Evolutionary conservation across 2,329 filamentous ascomycete genomes (phyloP), one percentile per base, ranked within the genome.

Genomic region (Ophiocordyceps unilateralis): DNA sequence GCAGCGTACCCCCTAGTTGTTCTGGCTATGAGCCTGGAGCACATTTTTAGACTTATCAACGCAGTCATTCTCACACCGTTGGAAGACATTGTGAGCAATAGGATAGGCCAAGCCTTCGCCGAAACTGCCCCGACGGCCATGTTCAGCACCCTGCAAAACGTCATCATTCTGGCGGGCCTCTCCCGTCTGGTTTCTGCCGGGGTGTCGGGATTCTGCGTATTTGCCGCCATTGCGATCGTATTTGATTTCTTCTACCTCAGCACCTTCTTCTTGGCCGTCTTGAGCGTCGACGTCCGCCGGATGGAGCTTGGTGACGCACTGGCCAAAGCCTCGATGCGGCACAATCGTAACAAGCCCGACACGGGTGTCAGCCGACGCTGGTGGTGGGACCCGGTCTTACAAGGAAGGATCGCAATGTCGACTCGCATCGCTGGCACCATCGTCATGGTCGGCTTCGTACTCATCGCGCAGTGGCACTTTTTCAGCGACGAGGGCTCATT

Each of bases 241-340:
- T 81, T 88, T 51, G 83, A 89, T 58, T 81, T 83, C 47, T 77
- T 87, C 52, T 87, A 83, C 53, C 68, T 87, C 20, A 71, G 84
- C 8, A 88, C 83, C 0, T 88, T 87, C 60, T 88, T 89, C 53
- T 67, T 87, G 4, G 76, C 83, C 1, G 81, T 89, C 12, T 65
- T 89, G 21, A 87, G 81, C 52, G 78, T 89, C 38, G 83, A 89
- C 56, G 81, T 89, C 10, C 74, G 78, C 20, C 71, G 83, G 50
- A 76, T 81, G 45, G 83, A 89, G 60, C 69, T 89, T 0, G 76
- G 78, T 50, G 83, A 89, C 54, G 78, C 80, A 2, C 62, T 88
- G 10, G 75, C 67, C 11, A 78, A 72, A 50, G 69, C 67, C 2
- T 67, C 68, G 1, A 63, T 68, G 34, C 63, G 64, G 14, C 59